Evolutionary conservation across 225 moss, liverwort and hornwort species (phyloP), one percentile per base, ranked within the genome.

Genomic region (Thuidium tamariscinum): DNA sequence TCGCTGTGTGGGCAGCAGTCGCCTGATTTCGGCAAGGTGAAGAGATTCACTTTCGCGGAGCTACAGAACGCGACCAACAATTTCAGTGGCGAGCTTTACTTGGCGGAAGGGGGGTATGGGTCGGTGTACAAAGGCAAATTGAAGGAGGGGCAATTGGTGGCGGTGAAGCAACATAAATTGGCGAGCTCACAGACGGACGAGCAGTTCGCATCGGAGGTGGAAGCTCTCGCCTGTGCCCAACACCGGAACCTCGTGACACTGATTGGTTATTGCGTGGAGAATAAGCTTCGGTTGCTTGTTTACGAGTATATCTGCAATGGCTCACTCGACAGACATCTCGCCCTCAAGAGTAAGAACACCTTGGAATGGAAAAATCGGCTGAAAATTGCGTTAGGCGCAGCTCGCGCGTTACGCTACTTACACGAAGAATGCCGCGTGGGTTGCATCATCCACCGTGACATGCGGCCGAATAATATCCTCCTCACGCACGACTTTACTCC

Each of bases 231-330:
- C 22, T 93, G 90, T 80, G 95, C 95, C 23, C 94, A 93, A 34
- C 95, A 95, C 80, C 89, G 95, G 83, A 95, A 95, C 56, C 88
- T 95, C 41, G 95, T 95, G 32, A 93, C 93, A 27, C 93, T 95
- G 32, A 91, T 94, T 29, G 95, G 95, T 10, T 95, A 92, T 79
- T 95, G 95, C 44, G 89, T 86, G 29, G 93, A 94, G 42, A 90
- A 92, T 16, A 80, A 84, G 9, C 87, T 79, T 21, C 93, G 93
- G 23, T 84, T 94, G 73, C 90, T 95, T 36, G 94, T 95, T 6
- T 95, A 95, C 39, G 95, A 95, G 87, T 95, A 89, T 34, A 94
- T 93, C 68, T 95, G 95, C 85, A 95, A 94, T 74, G 91, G 91
- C 71, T 95, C 95, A 72, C 89, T 95, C 16, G 95, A 95, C 42